Evolutionary conservation across 805 yeast species (phyloP).

Genomic region (Lipomyces sp.): DNA sequence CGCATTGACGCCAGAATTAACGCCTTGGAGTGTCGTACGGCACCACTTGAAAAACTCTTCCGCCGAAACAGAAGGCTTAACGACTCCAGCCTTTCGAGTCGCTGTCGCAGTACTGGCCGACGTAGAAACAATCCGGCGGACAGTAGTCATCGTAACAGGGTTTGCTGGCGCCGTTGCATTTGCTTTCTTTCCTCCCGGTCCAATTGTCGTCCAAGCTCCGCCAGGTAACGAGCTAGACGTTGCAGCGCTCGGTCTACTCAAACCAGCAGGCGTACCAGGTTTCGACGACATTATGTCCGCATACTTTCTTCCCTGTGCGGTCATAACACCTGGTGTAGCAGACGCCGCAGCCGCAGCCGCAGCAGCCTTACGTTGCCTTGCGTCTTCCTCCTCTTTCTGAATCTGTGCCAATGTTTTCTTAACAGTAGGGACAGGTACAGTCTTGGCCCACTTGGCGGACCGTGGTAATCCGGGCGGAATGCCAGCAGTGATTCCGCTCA

Average conservation of each 20-base stretch:
- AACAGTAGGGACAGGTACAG: conserved; percentile 37
- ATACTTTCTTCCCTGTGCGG: conserved; percentile 27
- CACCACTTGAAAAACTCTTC: conserved; percentile 52
- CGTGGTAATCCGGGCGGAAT: conserved; percentile 39
- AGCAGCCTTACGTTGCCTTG: conserved; percentile 32
- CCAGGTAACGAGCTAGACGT: conserved; percentile 8
- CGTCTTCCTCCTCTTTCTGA: conserved; percentile 48
- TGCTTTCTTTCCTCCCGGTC: conserved; percentile 79
- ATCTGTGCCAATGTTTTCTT: conserved; percentile 47
- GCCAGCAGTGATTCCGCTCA: conserved; percentile 13
- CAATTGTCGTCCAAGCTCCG: conserved; percentile 45
- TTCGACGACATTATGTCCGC: conserved; percentile 28
- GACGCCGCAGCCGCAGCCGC: conserved; percentile 21
- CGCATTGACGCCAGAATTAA: conserved; percentile 70
- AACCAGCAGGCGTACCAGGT: not conserved
- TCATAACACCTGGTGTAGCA: conserved; percentile 18
- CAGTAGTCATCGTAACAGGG: conserved; percentile 13
- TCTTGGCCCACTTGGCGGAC: conserved; percentile 40
- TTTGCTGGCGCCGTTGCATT: conserved; percentile 3
- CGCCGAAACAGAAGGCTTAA: conserved; percentile 30
- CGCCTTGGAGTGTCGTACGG: conserved; percentile 49
- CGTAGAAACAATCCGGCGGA: conserved; percentile 12
- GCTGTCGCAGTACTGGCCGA: conserved; percentile 4
- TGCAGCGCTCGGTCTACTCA: conserved; percentile 24
- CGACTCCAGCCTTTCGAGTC: conserved; percentile 13